Percentiles rank a stretch among this genome's conserved stretches.
Conservation (phyloP, 179 eudicot species). For the Spinacia oleracea region DNA sequence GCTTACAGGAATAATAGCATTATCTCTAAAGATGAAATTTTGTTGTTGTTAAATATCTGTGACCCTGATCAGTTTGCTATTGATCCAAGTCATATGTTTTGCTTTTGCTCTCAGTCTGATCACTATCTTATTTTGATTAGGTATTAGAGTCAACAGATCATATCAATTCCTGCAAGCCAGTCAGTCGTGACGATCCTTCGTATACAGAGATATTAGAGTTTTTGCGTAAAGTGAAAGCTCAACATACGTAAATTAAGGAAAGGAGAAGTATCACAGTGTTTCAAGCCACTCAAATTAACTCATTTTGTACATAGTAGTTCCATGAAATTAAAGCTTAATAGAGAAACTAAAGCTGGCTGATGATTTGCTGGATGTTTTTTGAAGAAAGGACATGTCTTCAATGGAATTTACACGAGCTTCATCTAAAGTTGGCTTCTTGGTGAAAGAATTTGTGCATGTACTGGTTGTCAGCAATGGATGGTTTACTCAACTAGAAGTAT, state of each 20-base stretch:
- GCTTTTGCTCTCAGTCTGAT: background rate
- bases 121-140: conserved; percentile 32
- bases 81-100: background rate
- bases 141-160: conserved; percentile 98
- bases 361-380: background rate
- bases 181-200: conserved; percentile 81
- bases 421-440: background rate
- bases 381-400: background rate
- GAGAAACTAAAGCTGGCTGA: background rate
- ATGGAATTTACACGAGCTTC: background rate
- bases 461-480: background rate
- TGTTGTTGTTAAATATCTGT: background rate
- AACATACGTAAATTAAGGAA: conserved; percentile 26
- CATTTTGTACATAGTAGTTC: conserved; percentile 17
- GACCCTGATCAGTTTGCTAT: background rate
- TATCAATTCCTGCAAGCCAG: conserved; percentile 96
- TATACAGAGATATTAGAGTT: conserved; percentile 75
- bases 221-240: conserved; percentile 74
- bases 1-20: background rate
- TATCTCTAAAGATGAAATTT: background rate
- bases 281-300: background rate
- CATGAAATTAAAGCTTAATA: background rate
- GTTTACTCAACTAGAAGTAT: background rate
- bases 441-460: background rate
- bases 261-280: background rate